Base-by-base conservation (phyloP, 495 filamentous ascomycete species). In the Aspergillus carlsbadensis region DNA sequence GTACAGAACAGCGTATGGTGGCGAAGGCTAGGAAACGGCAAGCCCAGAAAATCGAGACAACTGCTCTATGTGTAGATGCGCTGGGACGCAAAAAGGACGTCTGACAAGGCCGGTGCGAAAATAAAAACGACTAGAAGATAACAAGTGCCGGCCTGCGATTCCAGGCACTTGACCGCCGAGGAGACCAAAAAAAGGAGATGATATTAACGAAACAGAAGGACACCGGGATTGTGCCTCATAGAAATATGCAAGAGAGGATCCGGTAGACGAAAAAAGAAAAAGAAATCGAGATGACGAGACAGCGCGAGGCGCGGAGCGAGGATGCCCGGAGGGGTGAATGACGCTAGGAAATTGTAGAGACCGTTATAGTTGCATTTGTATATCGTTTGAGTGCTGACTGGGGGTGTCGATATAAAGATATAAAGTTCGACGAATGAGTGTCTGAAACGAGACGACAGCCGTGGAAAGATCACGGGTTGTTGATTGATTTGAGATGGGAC, bases 291-390 rank as follows among this genome's bases (percentile, higher is more conserved):
- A 39, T 65, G 70, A 63, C 55, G 68, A 66, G 64, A 44, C 58
- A 70, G 77, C 70, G 76, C 76, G 74, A 59, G 59, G 63, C 67
- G 74, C 74, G 72, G 63, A 43, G 66, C 71, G 62, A 63, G 70
- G 56, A 65, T 73, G 77, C 78, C 79, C 70, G n/a, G 37, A 15
- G 37, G 59, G 73, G 73, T 67, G 65, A 77, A 70, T 52, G 75
- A 78, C 67, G 66, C 58, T 67, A 73, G 74, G 71, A 77, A 77
- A 75, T 69, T 66, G 73, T 76, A 80, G 76, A 71, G 74, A 78
- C 83, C 79, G 82, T 88, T 85, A 87, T 83, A 71, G 75, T 74
- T 79, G 83, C 84, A 87, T 87, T 70, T 66, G 77, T 79, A 78
- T 77, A 75, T 81, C 71, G 72, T 70, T 77, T 70, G 66, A 63